Conservation (phyloP, 2,329 filamentous ascomycete species). For the Colletotrichum gigasporum region DNA sequence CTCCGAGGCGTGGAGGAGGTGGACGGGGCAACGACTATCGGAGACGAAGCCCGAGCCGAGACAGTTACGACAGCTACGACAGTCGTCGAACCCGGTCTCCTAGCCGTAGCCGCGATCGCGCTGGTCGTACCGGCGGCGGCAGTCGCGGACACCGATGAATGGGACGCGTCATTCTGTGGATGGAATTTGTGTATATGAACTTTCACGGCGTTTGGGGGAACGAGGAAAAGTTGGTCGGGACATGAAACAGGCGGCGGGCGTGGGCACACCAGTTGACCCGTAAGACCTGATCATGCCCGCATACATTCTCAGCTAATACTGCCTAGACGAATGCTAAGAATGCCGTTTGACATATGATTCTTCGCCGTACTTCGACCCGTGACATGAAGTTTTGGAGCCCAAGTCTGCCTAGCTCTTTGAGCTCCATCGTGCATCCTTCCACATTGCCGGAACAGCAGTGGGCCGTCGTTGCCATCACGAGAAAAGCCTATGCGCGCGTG, state of each 20-base stretch:
- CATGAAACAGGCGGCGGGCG: constrained; percentile 8
- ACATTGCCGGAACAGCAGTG: not conserved
- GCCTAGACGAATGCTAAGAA: constrained; percentile 15
- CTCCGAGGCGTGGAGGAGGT: constrained; percentile 43
- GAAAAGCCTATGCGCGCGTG: not conserved
- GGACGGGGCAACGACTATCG: constrained; percentile 39
- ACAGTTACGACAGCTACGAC: constrained; percentile 53
- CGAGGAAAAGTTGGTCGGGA: constrained; percentile 18
- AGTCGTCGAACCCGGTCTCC: constrained; percentile 40
- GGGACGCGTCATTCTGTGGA: not conserved
- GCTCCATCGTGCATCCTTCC: not conserved
- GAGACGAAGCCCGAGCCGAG: constrained; percentile 39
- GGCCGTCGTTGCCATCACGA: not conserved
- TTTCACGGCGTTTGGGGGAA: constrained; percentile 26
- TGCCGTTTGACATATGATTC: constrained; percentile 7
- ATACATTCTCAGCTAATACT: constrained; percentile 26
- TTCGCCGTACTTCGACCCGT: constrained; percentile 2
- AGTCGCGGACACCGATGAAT: constrained; percentile 22
- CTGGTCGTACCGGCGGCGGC: constrained; percentile 5
- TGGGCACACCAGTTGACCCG: constrained; percentile 23
- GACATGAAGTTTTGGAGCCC: not conserved
- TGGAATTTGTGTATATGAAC: not conserved
- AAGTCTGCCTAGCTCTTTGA: not conserved
- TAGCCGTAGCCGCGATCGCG: constrained; percentile 23
- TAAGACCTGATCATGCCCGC: constrained; percentile 25